Evolutionary conservation across 2,329 filamentous ascomycete species (phyloP), one percentile per base, ranked within the genome.

Genomic region (Thielaviopsis punctulata): DNA sequence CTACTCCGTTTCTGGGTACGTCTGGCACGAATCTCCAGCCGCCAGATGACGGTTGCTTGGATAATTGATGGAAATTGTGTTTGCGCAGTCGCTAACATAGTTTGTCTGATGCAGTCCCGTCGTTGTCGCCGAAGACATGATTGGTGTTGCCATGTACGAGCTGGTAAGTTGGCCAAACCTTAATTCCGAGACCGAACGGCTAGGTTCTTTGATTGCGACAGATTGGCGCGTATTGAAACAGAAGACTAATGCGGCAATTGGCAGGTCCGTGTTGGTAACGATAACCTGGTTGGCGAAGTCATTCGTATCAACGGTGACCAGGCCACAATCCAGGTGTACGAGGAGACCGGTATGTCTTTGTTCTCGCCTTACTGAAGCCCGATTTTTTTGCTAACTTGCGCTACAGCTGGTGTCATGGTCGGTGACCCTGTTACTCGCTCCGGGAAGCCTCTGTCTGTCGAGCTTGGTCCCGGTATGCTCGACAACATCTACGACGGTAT

Each of bases 401-500:
- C 5, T 53, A 23, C 60, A 89, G 92, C 90, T 67, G 92, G 92
- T 71, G 84, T 98, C 60, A 94, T 80, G 60, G 89, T 98, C 59
- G 92, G 92, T 64, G 92, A 98, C 65, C 92, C 92, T 49, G 92
- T 98, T 59, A 63, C 72, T 56, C 80, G 90, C 63, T 95, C 90
- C 54, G 86, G 88, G 68, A 95, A 96, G 76, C 92, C 92, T 58
- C 75, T 98, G 52, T 95, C 92, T 54, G 92, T 98, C 69, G 92
- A 98, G 69, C 83, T 98, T 47, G 92, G 92, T 49, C 92, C 92
- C 58, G 92, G 92, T 65, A 74, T 98, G 67, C 87, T 98, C 78
- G 90, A 96, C 72, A 95, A 92, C 60, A 98, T 98, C 68, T 98
- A 96, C 75, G 92, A 98, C 67, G 92, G 92, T 72, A 98, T 98